These are phyloP conservation scores for Rubroboletus satanas DNA, from an alignment of 768 basidiomycete species.

Conservation along the genomic window DNA sequence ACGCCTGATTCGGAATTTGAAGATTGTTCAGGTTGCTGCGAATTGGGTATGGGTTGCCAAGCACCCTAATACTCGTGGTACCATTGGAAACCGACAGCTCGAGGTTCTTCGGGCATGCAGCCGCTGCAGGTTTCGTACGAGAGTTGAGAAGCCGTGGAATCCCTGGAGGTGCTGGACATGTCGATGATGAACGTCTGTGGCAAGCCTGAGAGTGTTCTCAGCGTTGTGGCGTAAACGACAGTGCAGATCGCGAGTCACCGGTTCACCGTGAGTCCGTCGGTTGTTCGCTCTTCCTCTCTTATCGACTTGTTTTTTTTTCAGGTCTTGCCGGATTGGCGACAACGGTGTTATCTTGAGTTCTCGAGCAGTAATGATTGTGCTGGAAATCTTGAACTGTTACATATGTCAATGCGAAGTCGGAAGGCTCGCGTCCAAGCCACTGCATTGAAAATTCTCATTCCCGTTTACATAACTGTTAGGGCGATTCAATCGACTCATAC, in stretches of 20 bases:
- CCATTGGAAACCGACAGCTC: neutral
- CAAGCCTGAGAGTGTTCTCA: neutral
- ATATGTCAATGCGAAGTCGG: neutral
- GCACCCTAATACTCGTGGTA: no score
- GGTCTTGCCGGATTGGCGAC: no score
- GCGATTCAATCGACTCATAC: neutral
- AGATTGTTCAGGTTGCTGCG: neutral
- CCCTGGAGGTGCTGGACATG: neutral
- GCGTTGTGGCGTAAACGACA: neutral
- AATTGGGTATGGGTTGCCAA: neutral
- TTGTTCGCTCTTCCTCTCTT: neutral
- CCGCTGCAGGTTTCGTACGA: neutral
- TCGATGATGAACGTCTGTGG: neutral
- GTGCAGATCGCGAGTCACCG: neutral
- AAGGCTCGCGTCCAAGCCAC: neutral
- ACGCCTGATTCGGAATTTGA: neutral
- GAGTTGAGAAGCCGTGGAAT: neutral
- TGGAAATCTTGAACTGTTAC: neutral
- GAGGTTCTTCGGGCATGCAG: neutral
- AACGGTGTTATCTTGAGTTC: neutral
- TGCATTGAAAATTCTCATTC: neutral
- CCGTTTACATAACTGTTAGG: neutral
- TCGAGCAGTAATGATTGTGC: neutral
- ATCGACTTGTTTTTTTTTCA: neutral
- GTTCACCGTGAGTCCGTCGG: neutral